Evolutionary conservation across 2,329 filamentous ascomycete genomes (phyloP).

Genomic region (Thelonectria blattea): DNA sequence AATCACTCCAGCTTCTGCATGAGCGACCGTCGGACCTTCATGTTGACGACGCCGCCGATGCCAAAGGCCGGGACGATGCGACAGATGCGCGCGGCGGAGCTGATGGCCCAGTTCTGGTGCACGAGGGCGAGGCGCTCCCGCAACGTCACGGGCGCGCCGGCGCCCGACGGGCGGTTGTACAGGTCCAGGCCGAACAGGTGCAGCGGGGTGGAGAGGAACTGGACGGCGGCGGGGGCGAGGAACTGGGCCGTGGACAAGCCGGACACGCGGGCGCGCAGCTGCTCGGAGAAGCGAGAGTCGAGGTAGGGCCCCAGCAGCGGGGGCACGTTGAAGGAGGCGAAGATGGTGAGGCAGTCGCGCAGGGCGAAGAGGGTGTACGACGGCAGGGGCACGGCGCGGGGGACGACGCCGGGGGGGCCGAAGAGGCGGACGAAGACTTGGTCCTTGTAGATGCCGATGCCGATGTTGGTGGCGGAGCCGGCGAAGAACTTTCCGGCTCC

Average conservation of each 20-base stretch:
- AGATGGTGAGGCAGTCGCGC: conserved; percentile 87
- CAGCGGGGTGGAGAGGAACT: conserved; percentile 80
- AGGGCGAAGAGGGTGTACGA: conserved; percentile 81
- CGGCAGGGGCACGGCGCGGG: conserved; percentile 67
- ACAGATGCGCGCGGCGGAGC: conserved; percentile 76
- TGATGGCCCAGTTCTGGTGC: conserved; percentile 77
- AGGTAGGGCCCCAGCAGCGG: conserved; percentile 76
- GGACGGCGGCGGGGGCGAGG: conserved; percentile 76
- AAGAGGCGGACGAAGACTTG: conserved; percentile 84
- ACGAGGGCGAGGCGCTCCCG: conserved; percentile 70
- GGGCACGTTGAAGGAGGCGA: conserved; percentile 90
- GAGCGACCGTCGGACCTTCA: conserved; percentile 68
- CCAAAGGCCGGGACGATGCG: conserved; percentile 90
- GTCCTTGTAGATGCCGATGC: conserved; percentile 89
- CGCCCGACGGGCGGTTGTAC: conserved; percentile 70
- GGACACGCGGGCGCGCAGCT: conserved; percentile 51
- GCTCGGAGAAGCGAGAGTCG: conserved; percentile 58
- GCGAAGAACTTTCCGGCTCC: conserved; percentile 82
- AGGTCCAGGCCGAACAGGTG: conserved; percentile 86
- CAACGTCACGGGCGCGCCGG: conserved; percentile 48
- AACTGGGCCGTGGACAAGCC: conserved; percentile 78
- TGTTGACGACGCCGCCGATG: conserved; percentile 85
- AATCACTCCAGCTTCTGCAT: conserved; percentile 64
- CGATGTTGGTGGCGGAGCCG: conserved; percentile 82
- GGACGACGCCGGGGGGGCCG: conserved; percentile 62